A percentile compares a stretch with the other conserved stretches of the same genome.
phyloP scores from a whole-genome alignment of 2,329 filamentous ascomycete genomes.

The Chaetomiaceae sp. region DNA sequence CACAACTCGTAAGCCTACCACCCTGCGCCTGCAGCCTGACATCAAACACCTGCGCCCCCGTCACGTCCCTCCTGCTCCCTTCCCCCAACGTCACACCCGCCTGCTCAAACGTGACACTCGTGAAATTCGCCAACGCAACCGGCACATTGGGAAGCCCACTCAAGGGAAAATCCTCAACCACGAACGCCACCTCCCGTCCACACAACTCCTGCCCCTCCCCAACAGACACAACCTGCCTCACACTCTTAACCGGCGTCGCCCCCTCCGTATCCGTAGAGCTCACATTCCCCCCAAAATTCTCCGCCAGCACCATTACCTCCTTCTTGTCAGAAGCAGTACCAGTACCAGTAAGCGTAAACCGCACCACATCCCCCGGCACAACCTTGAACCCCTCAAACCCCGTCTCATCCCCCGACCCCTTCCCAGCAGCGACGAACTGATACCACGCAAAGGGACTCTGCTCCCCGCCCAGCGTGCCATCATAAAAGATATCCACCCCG shows the following conservation, averaged over 20 bases:
- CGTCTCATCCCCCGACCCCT: background rate
- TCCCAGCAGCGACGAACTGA: constrained; percentile 10
- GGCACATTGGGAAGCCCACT: constrained; percentile 16
- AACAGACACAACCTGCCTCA: background rate
- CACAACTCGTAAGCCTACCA: constrained; percentile 22
- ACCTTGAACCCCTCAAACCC: constrained; percentile 15
- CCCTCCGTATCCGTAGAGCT: background rate
- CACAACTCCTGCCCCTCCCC: constrained; percentile 3
- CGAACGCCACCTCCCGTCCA: constrained; percentile 17
- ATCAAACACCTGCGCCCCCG: constrained; percentile 16
- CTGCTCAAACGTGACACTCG: constrained; percentile 15
- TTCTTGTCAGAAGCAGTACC: background rate
- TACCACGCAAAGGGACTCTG: constrained; percentile 20
- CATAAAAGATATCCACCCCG: constrained; percentile 24
- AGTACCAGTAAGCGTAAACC: constrained; percentile 3
- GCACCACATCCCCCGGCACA: constrained; percentile 17
- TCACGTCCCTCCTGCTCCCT: background rate
- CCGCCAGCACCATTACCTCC: constrained; percentile 12
- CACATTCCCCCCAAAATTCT: constrained; percentile 16
- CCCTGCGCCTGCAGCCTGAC: constrained; percentile 20
- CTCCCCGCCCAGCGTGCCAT: constrained; percentile 16
- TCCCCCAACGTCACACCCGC: constrained; percentile 8
- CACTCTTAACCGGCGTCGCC: background rate
- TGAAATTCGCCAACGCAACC: constrained; percentile 22
- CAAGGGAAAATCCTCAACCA: constrained; percentile 24